Conservation (phyloP, 305 asterid genomes). For the Solanum hybrid region DNA sequence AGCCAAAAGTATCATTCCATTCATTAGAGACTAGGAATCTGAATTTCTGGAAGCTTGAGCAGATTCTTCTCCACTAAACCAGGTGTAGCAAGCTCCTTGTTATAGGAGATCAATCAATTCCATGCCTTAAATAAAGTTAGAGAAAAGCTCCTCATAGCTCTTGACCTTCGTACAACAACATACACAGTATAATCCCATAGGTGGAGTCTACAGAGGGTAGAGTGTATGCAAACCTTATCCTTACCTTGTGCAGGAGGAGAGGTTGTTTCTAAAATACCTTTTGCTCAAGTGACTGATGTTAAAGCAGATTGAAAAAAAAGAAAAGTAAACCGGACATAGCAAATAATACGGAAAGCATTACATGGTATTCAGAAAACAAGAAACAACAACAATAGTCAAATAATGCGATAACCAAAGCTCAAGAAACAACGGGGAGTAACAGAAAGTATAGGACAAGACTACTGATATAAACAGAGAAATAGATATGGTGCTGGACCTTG, state of each 20-base stretch:
- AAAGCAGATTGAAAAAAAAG: neutral
- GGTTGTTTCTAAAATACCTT: neutral
- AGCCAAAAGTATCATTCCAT: neutral
- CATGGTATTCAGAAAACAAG: neutral
- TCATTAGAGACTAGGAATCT: neutral
- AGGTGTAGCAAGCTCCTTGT: neutral
- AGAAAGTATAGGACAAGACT: neutral
- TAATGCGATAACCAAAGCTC: neutral
- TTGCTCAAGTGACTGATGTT: neutral
- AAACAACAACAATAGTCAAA: neutral
- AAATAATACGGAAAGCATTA: neutral
- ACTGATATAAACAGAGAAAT: neutral
- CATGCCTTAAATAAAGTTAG: neutral
- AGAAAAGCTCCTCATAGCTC: neutral
- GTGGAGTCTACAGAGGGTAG: neutral
- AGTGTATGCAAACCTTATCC: neutral
- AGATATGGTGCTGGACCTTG: neutral
- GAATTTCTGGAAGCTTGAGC: neutral
- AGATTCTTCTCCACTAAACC: neutral
- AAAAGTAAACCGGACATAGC: neutral
- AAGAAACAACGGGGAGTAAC: neutral
- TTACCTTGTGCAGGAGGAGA: neutral
- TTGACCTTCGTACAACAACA: neutral
- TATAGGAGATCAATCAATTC: neutral
- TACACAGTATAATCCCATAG: neutral